Percentiles rank a stretch among this genome's conserved stretches.
Conservation (phyloP, 176 grass and related monocot species). For the Oryza longistaminata region DNA sequence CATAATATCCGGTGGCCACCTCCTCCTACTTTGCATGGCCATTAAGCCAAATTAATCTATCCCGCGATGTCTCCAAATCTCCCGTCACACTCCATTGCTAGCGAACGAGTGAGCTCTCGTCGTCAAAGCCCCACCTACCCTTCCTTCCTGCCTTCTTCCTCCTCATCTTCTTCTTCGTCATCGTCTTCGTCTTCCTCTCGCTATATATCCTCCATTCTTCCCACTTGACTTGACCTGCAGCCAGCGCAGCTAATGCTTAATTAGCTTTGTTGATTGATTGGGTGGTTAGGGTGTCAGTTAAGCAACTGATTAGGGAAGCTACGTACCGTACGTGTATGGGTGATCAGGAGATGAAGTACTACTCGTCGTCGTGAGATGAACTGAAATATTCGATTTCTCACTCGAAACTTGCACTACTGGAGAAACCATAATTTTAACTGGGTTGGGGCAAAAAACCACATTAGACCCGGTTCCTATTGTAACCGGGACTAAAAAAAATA, state of each 20-base stretch:
- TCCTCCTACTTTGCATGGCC: not conserved
- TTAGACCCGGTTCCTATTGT: too few species aligned
- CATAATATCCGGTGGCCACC: constrained; percentile 21
- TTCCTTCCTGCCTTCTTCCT: constrained; percentile 54
- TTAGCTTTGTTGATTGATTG: not conserved
- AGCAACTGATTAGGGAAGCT: not conserved
- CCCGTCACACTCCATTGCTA: constrained; percentile 40
- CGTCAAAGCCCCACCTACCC: constrained; percentile 40
- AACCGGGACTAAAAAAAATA: too few species aligned
- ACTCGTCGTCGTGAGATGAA: not conserved
- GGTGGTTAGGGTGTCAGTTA: not conserved
- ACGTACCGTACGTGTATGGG: not conserved
- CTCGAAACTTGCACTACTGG: too few species aligned
- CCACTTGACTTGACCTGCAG: constrained; percentile 36
- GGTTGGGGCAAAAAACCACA: too few species aligned
- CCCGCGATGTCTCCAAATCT: constrained; percentile 35
- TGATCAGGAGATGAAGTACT: constrained; percentile 31
- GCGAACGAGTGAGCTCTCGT: not conserved
- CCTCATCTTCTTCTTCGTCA: not conserved
- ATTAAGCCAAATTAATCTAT: constrained; percentile 45
- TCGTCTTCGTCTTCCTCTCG: not conserved
- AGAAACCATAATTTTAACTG: too few species aligned
- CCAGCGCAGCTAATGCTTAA: not conserved
- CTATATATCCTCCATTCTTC: constrained; percentile 32
- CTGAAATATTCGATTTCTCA: too few species aligned